These are phyloP conservation scores for Globisporangium radiosum DNA, from an alignment of 352 stramenopile species.

Conservation along the genomic window DNA sequence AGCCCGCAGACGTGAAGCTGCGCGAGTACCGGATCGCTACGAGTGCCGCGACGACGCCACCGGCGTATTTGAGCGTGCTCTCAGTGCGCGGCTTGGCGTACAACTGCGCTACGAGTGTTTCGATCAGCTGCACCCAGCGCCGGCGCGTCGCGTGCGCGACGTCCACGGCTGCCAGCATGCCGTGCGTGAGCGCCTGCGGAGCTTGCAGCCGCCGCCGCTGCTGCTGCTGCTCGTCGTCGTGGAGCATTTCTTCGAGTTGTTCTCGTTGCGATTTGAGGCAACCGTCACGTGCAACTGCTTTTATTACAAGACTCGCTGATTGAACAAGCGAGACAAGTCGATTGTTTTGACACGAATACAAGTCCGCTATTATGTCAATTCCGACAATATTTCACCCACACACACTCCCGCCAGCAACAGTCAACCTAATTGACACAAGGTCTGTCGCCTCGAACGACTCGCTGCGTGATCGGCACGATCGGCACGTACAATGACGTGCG, in stretches of 20 bases:
- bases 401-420: no score
- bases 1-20: slow-evolving; percentile 51
- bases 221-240: not conserved
- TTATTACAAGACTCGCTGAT: not conserved
- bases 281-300: not conserved
- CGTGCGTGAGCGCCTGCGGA: not conserved
- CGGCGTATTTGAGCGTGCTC: slow-evolving; percentile 49
- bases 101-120: slow-evolving; percentile 19
- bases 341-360: not conserved
- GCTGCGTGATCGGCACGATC: no score
- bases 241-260: not conserved
- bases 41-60: slow-evolving; percentile 48
- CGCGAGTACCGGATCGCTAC: slow-evolving; percentile 52
- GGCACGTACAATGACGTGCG: slow-evolving; percentile 19
- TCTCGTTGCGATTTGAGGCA: not conserved
- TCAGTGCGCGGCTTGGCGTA: slow-evolving; percentile 31
- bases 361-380: no score
- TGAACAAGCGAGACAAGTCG: no score
- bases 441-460: not conserved
- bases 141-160: slow-evolving; percentile 16
- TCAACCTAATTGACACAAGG: not conserved
- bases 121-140: slow-evolving; percentile 14
- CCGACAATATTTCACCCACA: no score
- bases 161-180: slow-evolving; percentile 12
- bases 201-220: not conserved